Evolutionary conservation across 2,329 filamentous ascomycete genomes (phyloP), one percentile per base, ranked within the genome.

Genomic region (Ceratocystis huliohia): DNA sequence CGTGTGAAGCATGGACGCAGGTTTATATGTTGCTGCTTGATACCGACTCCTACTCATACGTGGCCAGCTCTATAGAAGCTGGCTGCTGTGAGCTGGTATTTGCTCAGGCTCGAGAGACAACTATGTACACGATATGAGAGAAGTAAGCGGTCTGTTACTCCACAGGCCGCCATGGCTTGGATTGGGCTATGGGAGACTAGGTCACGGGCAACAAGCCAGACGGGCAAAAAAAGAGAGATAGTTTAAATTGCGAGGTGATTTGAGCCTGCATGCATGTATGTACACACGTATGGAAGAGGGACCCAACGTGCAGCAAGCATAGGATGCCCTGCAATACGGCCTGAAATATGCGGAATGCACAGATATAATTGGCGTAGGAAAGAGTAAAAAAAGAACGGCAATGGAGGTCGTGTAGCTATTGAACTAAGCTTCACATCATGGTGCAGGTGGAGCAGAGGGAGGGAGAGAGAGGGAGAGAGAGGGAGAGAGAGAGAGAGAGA

Each of bases 301-400:
- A 57, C 53, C 53, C 25, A 57, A 57, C 28, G 25, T 33, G 53
- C 48, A 33, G 53, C 28, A 33, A 22, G 25, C 17, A 50, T 20
- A 57, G 28, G 13, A 57, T 57, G 28, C 53, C n/a, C 25, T 53
- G 53, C 53, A 57, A 30, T 57, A 57, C 53, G 53, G 53, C 53
- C 53, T 57, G 28, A 57, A 30, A 57, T 57, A 57, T 57, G 53
- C 28, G 53, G 53, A 33, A 57, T 57, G 53, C 53, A 57, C 53
- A 57, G 25, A 57, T 33, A 37, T 57, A 30, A 30, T 33, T 33
- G 53, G 15, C 5, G 13, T 17, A 15, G 17, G 15, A 22, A 33
- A 57, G 10, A 33, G 25, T 17, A 3, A 20, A 20, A 33, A 33
- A 57, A 20, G 20, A 13, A 37, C 33, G 17, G 17, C 17, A 5